Base-by-base conservation (phyloP, 371 early-diverging fungal species). In the Lichtheimia corymbifera region DNA sequence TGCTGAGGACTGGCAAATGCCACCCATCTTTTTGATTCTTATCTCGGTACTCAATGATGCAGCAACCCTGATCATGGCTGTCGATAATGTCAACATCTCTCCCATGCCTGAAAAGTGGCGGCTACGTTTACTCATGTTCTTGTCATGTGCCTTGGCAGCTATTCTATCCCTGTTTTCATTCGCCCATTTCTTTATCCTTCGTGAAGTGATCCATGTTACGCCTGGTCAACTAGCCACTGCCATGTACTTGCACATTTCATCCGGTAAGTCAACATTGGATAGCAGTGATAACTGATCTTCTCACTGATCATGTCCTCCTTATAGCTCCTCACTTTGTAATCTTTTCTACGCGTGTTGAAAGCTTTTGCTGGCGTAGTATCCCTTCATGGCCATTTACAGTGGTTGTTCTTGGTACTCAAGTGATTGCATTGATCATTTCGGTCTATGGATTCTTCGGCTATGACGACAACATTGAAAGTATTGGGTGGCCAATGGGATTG, bases 251-350 rank as follows among this genome's bases (percentile, higher is more conserved):
- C 91, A 96, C 56, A 91, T 96, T 50, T 94, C 95, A 14, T 94
- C 92, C 9, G 86, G 80, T 79, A 79, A 67, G 35, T 59, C 4
- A 14, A 45, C 25, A 15, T 0, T 1, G n/a, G n/a, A 24, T 4
- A 3, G 4, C 50, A 22, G 5, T 18, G 2, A 35, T n/a, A 20
- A 17, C 43, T 51, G 20, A 44, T 40, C 12, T 24, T 51, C 5
- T 50, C 14, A n/a, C n/a, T n/a, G n/a, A n/a, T n/a, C n/a, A n/a
- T n/a, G n/a, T n/a, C n/a, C n/a, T n/a, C n/a, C n/a, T 53, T 14
- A 42, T 61, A 78, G 90, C 90, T 57, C 97, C 97, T 50, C 96
- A 97, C 78, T 97, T 97, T 81, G 92, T 94, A 27, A 97, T 97
- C 72, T 97, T 97, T 73, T 93, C 95, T n/a, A 97, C 97, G 9